Evolutionary conservation across 805 yeast species (phyloP).

Genomic region (Saccharomycopsis oosterbeekiorum): DNA sequence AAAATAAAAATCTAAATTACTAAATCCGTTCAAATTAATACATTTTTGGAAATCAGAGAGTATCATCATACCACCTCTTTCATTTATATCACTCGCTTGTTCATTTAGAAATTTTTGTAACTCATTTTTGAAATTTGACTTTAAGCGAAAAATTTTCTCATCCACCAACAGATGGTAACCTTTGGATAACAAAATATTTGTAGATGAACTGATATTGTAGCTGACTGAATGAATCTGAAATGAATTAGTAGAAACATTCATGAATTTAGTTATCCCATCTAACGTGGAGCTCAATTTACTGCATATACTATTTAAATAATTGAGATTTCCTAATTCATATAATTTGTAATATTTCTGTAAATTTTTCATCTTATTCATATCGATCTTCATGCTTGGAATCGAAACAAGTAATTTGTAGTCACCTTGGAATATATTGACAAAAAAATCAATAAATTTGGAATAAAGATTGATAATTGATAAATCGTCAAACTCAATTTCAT

Average conservation of each 20-base stretch:
- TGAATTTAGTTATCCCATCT: neutral
- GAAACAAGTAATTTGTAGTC: neutral
- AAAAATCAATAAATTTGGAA: conserved; percentile 7
- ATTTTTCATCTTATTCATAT: neutral
- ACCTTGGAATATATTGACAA: neutral
- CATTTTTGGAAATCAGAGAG: conserved; percentile 8
- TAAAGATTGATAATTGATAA: conserved; percentile 5
- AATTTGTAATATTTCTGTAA: neutral
- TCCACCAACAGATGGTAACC: conserved; percentile 9
- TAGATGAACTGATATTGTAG: neutral
- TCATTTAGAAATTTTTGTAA: conserved; percentile 1
- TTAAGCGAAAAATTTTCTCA: conserved; percentile 7
- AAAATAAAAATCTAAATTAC: conserved; percentile 8
- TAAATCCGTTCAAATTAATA: conserved; percentile 7
- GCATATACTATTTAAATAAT: neutral
- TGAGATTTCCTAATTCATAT: neutral
- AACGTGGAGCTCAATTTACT: neutral
- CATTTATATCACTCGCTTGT: neutral
- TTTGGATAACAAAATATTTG: conserved; percentile 6
- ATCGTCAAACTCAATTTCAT: conserved; percentile 4
- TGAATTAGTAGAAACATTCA: neutral
- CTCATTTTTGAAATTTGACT: neutral
- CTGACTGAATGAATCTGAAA: neutral
- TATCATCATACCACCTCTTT: neutral
- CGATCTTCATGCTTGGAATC: neutral